Conservation (phyloP, 2,329 filamentous ascomycete species). For the Neofusicoccum ribis region DNA sequence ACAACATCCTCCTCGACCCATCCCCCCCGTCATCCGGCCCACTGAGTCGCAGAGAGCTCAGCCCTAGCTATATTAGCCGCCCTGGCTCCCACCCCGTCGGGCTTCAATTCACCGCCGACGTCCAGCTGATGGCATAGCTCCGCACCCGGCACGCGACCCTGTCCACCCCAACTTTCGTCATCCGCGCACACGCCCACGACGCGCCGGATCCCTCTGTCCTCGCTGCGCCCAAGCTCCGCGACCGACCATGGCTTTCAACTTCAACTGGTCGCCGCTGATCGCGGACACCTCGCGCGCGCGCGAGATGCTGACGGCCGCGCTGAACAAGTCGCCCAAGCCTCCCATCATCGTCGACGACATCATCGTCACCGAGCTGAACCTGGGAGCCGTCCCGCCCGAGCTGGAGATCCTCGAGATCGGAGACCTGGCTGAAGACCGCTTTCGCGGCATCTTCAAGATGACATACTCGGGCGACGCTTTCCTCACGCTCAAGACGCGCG, state of each 20-base stretch:
- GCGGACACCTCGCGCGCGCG: conserved; percentile 90
- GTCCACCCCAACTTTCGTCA: conserved; percentile 8
- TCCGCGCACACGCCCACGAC: conserved; percentile 9
- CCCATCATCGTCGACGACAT: conserved; percentile 99
- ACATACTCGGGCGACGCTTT: conserved; percentile 95
- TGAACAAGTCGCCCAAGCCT: conserved; percentile 97
- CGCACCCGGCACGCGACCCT: conserved; percentile 17
- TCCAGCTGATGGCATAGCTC: conserved; percentile 14
- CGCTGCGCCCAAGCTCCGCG: not conserved
- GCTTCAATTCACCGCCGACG: not conserved
- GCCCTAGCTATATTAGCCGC: conserved; percentile 1
- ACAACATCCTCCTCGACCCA: not conserved
- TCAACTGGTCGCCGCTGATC: conserved; percentile 99
- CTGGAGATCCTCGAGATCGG: conserved; percentile 97
- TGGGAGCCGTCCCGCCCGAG: conserved; percentile 91
- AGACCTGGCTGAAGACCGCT: conserved; percentile 93
- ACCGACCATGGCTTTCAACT: conserved; percentile 91
- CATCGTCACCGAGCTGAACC: conserved; percentile 94
- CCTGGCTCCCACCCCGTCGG: not conserved
- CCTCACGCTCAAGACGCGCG: conserved; percentile 89
- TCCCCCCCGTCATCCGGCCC: conserved; percentile 8
- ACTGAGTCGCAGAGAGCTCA: not conserved
- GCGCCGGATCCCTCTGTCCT: not conserved
- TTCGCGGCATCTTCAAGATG: conserved; percentile 99
- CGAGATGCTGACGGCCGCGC: conserved; percentile 88